Conservation (phyloP, 2,329 filamentous ascomycete genomes). For the Zymoseptoria brevis region DNA sequence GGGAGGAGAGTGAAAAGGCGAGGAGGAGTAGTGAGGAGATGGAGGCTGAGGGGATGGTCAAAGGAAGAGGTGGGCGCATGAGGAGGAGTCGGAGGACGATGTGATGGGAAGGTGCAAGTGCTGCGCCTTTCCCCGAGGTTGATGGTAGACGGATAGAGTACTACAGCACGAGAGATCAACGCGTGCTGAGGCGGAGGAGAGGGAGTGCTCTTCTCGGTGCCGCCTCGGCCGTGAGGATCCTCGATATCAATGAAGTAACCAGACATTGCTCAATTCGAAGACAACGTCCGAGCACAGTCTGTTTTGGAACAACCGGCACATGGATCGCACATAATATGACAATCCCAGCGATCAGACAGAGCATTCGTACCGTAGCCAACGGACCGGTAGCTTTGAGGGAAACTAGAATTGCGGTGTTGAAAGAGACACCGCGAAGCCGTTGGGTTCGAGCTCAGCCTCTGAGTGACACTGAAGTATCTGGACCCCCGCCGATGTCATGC, state of each 20-base stretch:
- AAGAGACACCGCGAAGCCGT: background rate
- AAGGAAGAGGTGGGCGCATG: constrained; percentile 4
- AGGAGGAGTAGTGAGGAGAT: background rate
- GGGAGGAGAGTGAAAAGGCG: constrained; percentile 18
- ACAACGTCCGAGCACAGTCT: background rate
- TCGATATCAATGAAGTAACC: background rate
- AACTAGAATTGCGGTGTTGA: background rate
- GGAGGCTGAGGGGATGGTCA: background rate
- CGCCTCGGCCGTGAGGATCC: background rate
- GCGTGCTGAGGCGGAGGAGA: background rate
- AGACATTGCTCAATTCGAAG: background rate
- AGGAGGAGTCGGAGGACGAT: constrained; percentile 12
- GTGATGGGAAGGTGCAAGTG: background rate
- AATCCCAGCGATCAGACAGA: too few relatives aligned
- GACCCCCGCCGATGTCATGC: background rate
- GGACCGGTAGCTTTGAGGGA: background rate
- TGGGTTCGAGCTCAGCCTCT: background rate
- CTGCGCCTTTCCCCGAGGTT: background rate
- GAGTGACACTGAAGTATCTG: background rate
- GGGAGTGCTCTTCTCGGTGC: background rate
- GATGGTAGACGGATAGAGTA: background rate
- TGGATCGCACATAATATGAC: background rate
- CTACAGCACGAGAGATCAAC: background rate
- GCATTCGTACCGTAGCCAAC: background rate
- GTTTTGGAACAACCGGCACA: background rate